Base-by-base conservation (phyloP, 1,139 yeast genomes). In the Pichia sp. region DNA sequence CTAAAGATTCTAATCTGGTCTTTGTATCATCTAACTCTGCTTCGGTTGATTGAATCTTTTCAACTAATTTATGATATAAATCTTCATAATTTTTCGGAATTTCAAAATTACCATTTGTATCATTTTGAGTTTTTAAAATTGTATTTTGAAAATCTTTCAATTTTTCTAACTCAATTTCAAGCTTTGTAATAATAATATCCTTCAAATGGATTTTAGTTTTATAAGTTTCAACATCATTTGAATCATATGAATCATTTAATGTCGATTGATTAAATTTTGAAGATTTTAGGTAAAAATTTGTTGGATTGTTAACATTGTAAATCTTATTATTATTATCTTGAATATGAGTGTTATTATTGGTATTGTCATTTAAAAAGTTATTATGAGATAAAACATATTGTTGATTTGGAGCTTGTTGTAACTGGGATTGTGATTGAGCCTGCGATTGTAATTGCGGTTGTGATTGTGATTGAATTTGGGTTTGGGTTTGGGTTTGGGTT, bases 21-120 rank as follows among this genome's bases (percentile, higher is more conserved):
- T 82, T 84, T 3, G 88, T 78, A 33, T 80, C 83, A 18, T 76
- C 75, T 53, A 85, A 70, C 60, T 85, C 88, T 27, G 67, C 64
- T 36, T 78, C 79, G 50, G 80, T 79, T 42, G 73, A 73, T 49
- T 74, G 74, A 50, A 82, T 69, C n/a, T 79, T 71, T 52, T 70
- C 71, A 7, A 81, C 72, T 60, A 82, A 70, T 56, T 79, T 79
- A 55, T 71, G 71, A 60, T 77, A 80, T 44, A 79, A 60, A 53
- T 75, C 75, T 59, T 71, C 74, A 56, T 77, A 76, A 52, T 74
- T 75, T 45, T 68, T 68, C 1, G 80, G 80, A 43, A 76, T 60
- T 47, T 65, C 68, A 50, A 65, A 60, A 28, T 55, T 47, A 19
- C 51, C 60, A 31, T 51, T 50, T 22, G 54, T 48, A 34, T 56